Conservation (phyloP, 768 basidiomycete genomes). For the Mycena albidolilacea region DNA sequence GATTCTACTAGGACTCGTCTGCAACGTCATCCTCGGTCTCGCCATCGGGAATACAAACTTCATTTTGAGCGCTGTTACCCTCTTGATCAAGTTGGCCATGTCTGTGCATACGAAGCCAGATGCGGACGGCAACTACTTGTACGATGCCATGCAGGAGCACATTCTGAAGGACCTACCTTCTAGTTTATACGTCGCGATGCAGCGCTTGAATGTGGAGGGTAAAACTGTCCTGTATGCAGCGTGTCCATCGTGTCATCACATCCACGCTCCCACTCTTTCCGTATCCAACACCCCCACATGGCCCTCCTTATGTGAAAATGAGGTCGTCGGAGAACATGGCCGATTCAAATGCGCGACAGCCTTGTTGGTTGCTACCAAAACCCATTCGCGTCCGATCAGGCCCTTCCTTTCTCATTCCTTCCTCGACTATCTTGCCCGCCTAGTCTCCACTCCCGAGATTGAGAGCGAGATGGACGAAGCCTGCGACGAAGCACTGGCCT, state of each 20-base stretch:
- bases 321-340: neutral
- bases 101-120: slow-evolving; percentile 2
- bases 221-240: slow-evolving; percentile 29
- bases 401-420: slow-evolving; percentile 38
- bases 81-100: slow-evolving; percentile 28
- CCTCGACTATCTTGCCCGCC: slow-evolving; percentile 41
- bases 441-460: slow-evolving; percentile 33
- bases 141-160: slow-evolving; percentile 23
- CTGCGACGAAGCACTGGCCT: slow-evolving; percentile 21
- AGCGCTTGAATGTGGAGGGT: slow-evolving; percentile 21
- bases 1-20: slow-evolving; percentile 28
- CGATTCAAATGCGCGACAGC: slow-evolving; percentile 5
- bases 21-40: slow-evolving; percentile 28
- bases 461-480: slow-evolving; percentile 25
- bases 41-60: slow-evolving; percentile 10
- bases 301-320: neutral
- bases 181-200: slow-evolving; percentile 16
- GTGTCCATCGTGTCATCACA: slow-evolving; percentile 35
- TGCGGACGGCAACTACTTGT: neutral
- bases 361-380: slow-evolving; percentile 2
- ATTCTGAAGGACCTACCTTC: slow-evolving; percentile 28
- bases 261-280: slow-evolving; percentile 13
- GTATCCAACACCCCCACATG: neutral
- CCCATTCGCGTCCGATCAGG: slow-evolving; percentile 30
- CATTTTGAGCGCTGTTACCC: slow-evolving; percentile 13